phyloP scores from a whole-genome alignment of 345 rosid species.

The Eucalyptus coolabah region DNA sequence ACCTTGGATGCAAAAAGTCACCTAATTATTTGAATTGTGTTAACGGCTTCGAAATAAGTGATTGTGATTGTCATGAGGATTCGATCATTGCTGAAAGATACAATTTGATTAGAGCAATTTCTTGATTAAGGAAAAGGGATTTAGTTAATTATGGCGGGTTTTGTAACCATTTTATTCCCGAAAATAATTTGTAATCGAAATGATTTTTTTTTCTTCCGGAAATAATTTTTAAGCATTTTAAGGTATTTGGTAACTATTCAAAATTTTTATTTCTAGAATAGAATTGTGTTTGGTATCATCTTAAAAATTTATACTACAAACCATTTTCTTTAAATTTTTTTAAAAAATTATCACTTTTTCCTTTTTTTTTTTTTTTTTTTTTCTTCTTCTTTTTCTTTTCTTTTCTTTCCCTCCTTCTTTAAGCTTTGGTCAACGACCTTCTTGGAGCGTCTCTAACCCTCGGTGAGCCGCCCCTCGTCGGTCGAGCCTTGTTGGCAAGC shows the following conservation, averaged over 20 bases:
- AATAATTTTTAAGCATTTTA: too few relatives aligned
- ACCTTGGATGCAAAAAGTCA: neutral
- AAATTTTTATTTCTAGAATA: rapidly evolving
- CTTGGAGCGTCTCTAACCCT: rapidly evolving
- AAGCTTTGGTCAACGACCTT: rapidly evolving
- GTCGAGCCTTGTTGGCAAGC: rapidly evolving
- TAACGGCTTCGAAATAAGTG: neutral
- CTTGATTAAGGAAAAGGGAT: neutral
- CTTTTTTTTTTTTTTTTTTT: rapidly evolving
- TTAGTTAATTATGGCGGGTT: rapidly evolving
- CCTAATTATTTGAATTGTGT: neutral
- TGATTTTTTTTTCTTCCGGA: rapidly evolving
- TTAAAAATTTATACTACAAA: too few relatives aligned
- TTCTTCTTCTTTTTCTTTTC: rapidly evolving
- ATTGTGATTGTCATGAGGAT: neutral
- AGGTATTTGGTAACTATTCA: rapidly evolving
- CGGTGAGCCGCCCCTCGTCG: rapidly evolving
- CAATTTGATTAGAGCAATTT: neutral
- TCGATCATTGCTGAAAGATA: neutral
- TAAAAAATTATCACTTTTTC: too few relatives aligned
- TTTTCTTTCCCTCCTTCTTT: too few relatives aligned
- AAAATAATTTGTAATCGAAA: rapidly evolving
- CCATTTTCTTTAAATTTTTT: too few relatives aligned
- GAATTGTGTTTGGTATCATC: rapidly evolving
- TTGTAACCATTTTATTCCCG: rapidly evolving